Base-by-base conservation (phyloP, 164 flowering plant genomes). In the Tinospora cordifolia region DNA sequence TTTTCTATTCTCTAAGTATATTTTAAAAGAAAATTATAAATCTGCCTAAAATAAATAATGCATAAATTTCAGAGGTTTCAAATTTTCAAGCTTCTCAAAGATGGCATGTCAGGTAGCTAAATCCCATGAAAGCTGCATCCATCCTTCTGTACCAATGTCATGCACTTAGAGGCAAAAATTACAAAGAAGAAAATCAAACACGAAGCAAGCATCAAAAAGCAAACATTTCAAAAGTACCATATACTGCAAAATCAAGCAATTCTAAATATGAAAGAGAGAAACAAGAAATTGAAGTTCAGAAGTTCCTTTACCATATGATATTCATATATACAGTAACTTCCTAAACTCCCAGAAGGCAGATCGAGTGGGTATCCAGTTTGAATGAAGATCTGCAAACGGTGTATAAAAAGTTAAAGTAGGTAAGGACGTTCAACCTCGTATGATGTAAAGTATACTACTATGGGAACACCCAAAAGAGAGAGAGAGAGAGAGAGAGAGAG, bases 361-460 rank as follows among this genome's bases (percentile, higher is more conserved):
- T 92, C 97, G 69, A 94, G 97, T 76, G 99, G 99, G 66, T 94
- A 94, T 69, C 99, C 97, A 49, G 98, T 94, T 82, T 94, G 99
- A 75, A 94, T 94, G 79, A 94, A 94, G 81, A 94, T 94, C 97
- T 94, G 97, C 81, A 87, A 17, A 51, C 6, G 15, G 59, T 51
- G 14, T 51, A 4, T 4, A 51, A 51, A 51, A 17, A 51, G 22
- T 51, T 51, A 51, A 17, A 51, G 58, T 6, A 15, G 58, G 3
- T 6, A 51, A 15, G n/a, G 15, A n/a, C 15, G 6, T 17, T 51
- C 58, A 51, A 57, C 17, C 62, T 25, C 57, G 62, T 9, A 54
- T 54, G 15, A 58, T 36, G 39, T 21, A 34, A 27, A 69, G 25
- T 15, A 30, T 13, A 1, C n/a, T n/a, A n/a, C n/a, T n/a, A n/a